These are phyloP conservation scores for Echinochloa phyllopogon DNA, from an alignment of 176 grass and related monocot species.

Conservation along the genomic window DNA sequence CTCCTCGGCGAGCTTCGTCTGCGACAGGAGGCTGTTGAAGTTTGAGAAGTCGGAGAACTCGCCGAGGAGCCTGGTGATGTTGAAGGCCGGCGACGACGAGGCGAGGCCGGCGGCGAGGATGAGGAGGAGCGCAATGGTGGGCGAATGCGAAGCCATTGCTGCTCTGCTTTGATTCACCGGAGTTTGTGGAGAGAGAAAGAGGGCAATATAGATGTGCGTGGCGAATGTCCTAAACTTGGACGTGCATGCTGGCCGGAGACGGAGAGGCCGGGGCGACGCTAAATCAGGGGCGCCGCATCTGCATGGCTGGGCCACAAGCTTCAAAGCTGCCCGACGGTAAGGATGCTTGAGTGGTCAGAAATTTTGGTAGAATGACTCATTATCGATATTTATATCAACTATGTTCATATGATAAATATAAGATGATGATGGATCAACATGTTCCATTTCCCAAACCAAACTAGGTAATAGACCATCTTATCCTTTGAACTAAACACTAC, in stretches of 20 bases:
- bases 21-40: slow-evolving; percentile 59
- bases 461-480: too few relatives aligned
- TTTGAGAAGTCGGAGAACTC: slow-evolving; percentile 48
- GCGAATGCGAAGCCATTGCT: slow-evolving; percentile 17
- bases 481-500: too few relatives aligned
- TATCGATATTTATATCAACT: too few relatives aligned
- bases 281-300: neutral
- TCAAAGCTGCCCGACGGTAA: neutral
- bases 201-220: neutral
- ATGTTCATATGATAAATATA: too few relatives aligned
- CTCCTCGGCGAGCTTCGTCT: slow-evolving; percentile 62
- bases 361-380: too few relatives aligned
- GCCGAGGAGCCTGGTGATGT: slow-evolving; percentile 65
- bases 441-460: too few relatives aligned
- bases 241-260: slow-evolving; percentile 14
- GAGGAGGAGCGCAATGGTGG: neutral
- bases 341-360: slow-evolving; percentile 15
- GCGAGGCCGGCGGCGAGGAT: slow-evolving; percentile 27
- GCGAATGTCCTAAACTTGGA: slow-evolving; percentile 14
- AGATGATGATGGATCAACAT: too few relatives aligned
- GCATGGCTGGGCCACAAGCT: neutral
- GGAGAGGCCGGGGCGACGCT: neutral
- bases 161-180: neutral
- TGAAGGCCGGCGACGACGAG: slow-evolving; percentile 39
- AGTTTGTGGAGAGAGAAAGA: neutral